A percentile compares a stretch with the other conserved stretches of the same genome.
Conservation (phyloP, 164 flowering plant species). For the Vitis rupestris region DNA sequence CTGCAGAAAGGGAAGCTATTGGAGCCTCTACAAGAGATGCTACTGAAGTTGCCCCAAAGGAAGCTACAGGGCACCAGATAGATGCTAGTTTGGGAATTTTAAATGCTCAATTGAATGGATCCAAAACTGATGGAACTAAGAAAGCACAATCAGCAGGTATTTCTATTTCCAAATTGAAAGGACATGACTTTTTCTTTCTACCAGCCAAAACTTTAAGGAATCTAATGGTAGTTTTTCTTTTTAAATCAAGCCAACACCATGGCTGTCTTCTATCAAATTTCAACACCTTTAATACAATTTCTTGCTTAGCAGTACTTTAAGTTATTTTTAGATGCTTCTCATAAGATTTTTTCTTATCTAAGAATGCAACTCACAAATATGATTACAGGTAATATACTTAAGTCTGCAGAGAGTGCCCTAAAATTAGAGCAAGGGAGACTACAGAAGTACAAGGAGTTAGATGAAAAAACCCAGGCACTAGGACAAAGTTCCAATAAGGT, state of each 20-base stretch:
- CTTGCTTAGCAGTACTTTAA: neutral
- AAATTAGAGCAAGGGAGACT: conserved; percentile 54
- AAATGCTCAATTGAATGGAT: conserved; percentile 9
- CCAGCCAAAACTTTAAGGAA: too few species aligned
- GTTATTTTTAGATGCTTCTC: neutral
- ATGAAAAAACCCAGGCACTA: conserved; percentile 38
- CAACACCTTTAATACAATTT: neutral
- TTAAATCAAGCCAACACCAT: neutral
- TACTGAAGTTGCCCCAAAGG: conserved; percentile 21
- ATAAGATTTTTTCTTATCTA: conserved; percentile 2
- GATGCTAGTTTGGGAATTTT: conserved; percentile 1
- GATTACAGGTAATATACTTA: conserved; percentile 41
- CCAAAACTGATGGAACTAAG: conserved; percentile 23
- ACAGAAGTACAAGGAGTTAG: conserved; percentile 44
- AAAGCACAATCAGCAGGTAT: conserved; percentile 41
- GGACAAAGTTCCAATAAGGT: conserved; percentile 49
- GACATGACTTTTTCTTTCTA: too few species aligned
- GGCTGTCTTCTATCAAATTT: neutral
- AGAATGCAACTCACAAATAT: conserved; percentile 3
- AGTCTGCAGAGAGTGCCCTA: conserved; percentile 58
- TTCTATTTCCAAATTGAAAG: neutral
- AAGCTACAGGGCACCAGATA: conserved; percentile 6
- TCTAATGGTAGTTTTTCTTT: neutral
- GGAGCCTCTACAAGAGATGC: conserved; percentile 23
- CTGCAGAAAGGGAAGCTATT: conserved; percentile 50